A percentile compares a stretch with the other conserved stretches of the same genome.
phyloP scores from a whole-genome alignment of 208 protist species.

The Willaertia magna region DNA sequence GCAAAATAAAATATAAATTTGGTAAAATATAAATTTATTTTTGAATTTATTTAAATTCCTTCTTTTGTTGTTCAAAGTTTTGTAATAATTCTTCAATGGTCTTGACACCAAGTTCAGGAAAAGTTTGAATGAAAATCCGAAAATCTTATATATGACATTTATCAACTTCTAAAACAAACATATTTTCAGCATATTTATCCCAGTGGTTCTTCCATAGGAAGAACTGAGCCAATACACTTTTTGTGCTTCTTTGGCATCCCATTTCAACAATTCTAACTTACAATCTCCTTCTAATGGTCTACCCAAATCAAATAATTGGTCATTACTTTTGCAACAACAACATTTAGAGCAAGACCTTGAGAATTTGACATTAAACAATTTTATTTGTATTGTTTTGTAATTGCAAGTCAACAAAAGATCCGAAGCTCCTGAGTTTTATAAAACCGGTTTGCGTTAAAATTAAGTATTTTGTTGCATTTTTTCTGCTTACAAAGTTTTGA shows the following conservation, averaged over 20 bases:
- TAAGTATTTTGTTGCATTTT: no score
- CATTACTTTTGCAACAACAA: constrained; percentile 79
- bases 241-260: constrained; percentile 57
- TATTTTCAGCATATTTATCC: constrained; percentile 95
- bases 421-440: no score
- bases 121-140: constrained; percentile 91
- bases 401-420: no score
- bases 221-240: constrained; percentile 98
- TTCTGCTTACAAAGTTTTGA: no score
- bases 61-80: background rate
- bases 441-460: no score
- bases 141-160: constrained; percentile 81
- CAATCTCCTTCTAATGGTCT: constrained; percentile 78
- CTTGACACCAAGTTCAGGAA: constrained; percentile 46
- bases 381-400: no score
- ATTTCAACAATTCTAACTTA: constrained; percentile 64
- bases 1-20: no score
- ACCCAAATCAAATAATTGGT: constrained; percentile 83
- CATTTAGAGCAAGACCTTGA: constrained; percentile 60
- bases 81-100: background rate
- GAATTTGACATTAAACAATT: constrained; percentile 59
- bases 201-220: constrained; percentile 95
- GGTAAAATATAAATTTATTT: no score
- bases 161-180: constrained; percentile 80
- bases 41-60: constrained; percentile 2